Conservation (phyloP, 306 rosid genomes). For the Morella rubra region DNA sequence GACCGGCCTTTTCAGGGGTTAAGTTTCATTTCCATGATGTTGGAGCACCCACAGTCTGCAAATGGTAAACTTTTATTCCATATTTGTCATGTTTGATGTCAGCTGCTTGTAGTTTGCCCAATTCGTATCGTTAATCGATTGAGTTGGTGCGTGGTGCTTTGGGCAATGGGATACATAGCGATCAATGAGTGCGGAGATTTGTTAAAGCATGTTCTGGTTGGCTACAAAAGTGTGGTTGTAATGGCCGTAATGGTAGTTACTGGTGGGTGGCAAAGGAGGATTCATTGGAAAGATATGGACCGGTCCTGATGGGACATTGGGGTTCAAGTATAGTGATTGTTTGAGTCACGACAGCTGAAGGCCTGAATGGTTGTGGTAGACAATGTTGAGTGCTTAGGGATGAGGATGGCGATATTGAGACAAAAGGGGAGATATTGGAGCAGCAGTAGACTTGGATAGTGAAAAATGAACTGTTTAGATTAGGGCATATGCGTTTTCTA, state of each 20-base stretch:
- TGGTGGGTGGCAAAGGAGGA: conserved; percentile 12
- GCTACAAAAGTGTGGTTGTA: background rate
- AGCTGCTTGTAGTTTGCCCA: background rate
- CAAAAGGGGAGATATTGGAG: background rate
- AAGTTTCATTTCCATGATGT: too few species aligned
- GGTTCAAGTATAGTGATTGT: conserved; percentile 14
- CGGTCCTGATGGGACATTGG: background rate
- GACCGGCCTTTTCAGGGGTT: too few species aligned
- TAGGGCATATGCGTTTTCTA: too few species aligned
- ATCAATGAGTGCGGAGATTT: conserved; percentile 19
- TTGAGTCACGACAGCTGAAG: background rate
- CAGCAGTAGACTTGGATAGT: too few species aligned
- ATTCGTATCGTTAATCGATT: background rate
- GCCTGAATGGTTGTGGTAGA: conserved; percentile 2
- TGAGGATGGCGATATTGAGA: background rate
- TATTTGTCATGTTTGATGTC: background rate
- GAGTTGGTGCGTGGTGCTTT: background rate
- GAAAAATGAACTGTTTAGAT: too few species aligned
- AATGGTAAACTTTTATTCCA: background rate
- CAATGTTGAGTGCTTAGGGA: conserved; percentile 10
- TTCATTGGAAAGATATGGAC: conserved; percentile 11
- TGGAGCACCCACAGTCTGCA: too few species aligned
- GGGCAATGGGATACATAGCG: too few species aligned
- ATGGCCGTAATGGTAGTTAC: background rate
- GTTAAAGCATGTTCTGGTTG: background rate